phyloP scores from a whole-genome alignment of 352 stramenopile genomes.

The Hyaloperonospora arabidopsidis region DNA sequence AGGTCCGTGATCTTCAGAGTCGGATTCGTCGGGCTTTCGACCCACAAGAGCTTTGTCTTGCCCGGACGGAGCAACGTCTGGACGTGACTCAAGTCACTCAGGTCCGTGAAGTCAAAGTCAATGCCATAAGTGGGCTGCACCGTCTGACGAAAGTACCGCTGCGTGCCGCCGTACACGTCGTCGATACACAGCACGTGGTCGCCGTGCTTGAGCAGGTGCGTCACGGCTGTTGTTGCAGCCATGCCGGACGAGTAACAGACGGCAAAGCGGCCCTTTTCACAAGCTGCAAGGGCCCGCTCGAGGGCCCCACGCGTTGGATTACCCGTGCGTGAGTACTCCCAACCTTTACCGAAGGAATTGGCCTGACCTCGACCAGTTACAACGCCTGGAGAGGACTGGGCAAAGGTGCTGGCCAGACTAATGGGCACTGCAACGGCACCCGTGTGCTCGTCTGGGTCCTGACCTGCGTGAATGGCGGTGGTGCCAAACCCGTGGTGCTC shows the following conservation, averaged over 20 bases:
- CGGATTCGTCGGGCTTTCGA: slow-evolving; percentile 91
- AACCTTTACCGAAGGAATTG: slow-evolving; percentile 93
- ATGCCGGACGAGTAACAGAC: slow-evolving; percentile 89
- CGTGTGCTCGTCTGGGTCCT: slow-evolving; percentile 67
- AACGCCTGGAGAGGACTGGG: slow-evolving; percentile 63
- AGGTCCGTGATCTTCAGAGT: slow-evolving; percentile 94
- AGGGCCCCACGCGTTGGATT: slow-evolving; percentile 94
- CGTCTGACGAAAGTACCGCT: slow-evolving; percentile 90
- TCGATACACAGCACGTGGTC: slow-evolving; percentile 94
- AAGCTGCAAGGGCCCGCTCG: slow-evolving; percentile 86
- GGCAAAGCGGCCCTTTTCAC: slow-evolving; percentile 88
- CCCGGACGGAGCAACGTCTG: slow-evolving; percentile 63
- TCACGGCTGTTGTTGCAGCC: slow-evolving; percentile 80
- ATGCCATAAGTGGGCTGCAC: slow-evolving; percentile 88
- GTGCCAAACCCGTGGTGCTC: slow-evolving; percentile 80
- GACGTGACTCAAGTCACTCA: slow-evolving; percentile 79
- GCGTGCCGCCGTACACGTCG: slow-evolving; percentile 93
- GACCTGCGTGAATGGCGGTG: slow-evolving; percentile 76
- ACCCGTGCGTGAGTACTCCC: slow-evolving; percentile 90
- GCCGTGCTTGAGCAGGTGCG: slow-evolving; percentile 85
- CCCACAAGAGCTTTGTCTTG: slow-evolving; percentile 92
- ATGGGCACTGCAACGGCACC: slow-evolving; percentile 86
- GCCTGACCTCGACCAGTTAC: slow-evolving; percentile 64
- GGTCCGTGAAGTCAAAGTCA: slow-evolving; percentile 91
- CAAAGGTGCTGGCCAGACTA: slow-evolving; percentile 89